Evolutionary conservation across 768 basidiomycete genomes (phyloP).

Genomic region (Suillus subalutaceus): DNA sequence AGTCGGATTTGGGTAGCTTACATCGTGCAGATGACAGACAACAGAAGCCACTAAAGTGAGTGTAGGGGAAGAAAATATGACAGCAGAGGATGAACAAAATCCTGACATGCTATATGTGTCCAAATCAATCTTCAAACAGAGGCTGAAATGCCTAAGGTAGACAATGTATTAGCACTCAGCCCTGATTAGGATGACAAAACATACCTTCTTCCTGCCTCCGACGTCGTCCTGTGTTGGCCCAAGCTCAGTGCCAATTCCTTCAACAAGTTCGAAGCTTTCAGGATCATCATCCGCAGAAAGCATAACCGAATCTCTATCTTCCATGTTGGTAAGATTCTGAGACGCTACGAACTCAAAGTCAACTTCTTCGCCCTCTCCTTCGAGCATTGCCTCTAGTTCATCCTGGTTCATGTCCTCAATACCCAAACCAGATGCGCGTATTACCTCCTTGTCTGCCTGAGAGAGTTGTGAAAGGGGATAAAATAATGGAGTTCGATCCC

Average conservation of each 20-base stretch:
- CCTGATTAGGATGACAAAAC: not conserved
- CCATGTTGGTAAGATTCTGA: not conserved
- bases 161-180: not conserved
- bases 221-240: slow-evolving; percentile 33
- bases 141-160: slow-evolving; percentile 31
- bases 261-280: slow-evolving; percentile 34
- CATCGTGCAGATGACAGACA: too few relatives aligned
- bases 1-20: too few relatives aligned
- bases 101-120: not conserved
- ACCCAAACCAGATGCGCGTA: slow-evolving; percentile 66
- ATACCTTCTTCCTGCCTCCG: slow-evolving; percentile 28
- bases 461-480: slow-evolving; percentile 67
- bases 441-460: slow-evolving; percentile 50
- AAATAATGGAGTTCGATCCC: slow-evolving; percentile 34
- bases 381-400: slow-evolving; percentile 54
- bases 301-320: slow-evolving; percentile 10
- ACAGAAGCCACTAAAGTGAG: too few relatives aligned
- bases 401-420: slow-evolving; percentile 66
- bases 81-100: not conserved
- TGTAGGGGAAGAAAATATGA: not conserved
- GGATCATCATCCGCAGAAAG: slow-evolving; percentile 8
- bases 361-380: slow-evolving; percentile 38
- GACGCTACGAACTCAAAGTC: slow-evolving; percentile 21
- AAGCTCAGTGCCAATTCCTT: slow-evolving; percentile 28
- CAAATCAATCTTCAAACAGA: slow-evolving; percentile 35